A percentile compares a stretch with the other conserved stretches of the same genome.
Conservation (phyloP, 208 protist genomes). For the Trypanosoma brucei region DNA sequence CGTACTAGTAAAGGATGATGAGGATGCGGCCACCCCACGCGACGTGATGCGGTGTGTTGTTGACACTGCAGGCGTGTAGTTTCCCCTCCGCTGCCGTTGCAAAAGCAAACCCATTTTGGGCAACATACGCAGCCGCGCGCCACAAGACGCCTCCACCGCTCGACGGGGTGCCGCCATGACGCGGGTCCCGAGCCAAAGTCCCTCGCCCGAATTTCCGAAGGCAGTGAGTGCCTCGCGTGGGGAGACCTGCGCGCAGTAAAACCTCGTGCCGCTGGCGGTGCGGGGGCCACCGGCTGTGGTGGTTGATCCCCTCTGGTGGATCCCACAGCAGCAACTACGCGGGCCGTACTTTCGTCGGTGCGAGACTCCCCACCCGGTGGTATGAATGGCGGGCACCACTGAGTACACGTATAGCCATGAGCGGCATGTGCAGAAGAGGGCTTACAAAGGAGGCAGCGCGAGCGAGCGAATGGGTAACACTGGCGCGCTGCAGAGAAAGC, state of each 20-base stretch:
- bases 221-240: slow-evolving; percentile 58
- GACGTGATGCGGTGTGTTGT: neutral
- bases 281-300: slow-evolving; percentile 30
- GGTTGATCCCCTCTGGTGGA: slow-evolving; percentile 31
- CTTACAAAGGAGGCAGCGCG: slow-evolving; percentile 25
- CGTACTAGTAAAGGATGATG: slow-evolving; percentile 1
- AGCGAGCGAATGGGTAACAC: slow-evolving; percentile 20
- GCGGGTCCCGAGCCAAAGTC: slow-evolving; percentile 74
- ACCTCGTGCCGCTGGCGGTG: slow-evolving; percentile 20
- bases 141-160: slow-evolving; percentile 23
- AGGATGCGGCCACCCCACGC: slow-evolving; percentile 5
- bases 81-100: slow-evolving; percentile 16
- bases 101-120: slow-evolving; percentile 59
- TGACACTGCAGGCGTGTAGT: neutral
- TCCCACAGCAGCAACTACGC: slow-evolving; percentile 27
- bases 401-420: slow-evolving; percentile 29
- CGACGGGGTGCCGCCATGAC: slow-evolving; percentile 23
- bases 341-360: slow-evolving; percentile 16
- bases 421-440: slow-evolving; percentile 39
- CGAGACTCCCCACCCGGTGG: slow-evolving; percentile 28
- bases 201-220: slow-evolving; percentile 37
- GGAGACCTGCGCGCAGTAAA: slow-evolving; percentile 39
- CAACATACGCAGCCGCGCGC: slow-evolving; percentile 27
- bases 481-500: slow-evolving; percentile 4
- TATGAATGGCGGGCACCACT: slow-evolving; percentile 13